Evolutionary conservation across 2,329 filamentous ascomycete genomes (phyloP).

Genomic region (Clonostachys byssicola): DNA sequence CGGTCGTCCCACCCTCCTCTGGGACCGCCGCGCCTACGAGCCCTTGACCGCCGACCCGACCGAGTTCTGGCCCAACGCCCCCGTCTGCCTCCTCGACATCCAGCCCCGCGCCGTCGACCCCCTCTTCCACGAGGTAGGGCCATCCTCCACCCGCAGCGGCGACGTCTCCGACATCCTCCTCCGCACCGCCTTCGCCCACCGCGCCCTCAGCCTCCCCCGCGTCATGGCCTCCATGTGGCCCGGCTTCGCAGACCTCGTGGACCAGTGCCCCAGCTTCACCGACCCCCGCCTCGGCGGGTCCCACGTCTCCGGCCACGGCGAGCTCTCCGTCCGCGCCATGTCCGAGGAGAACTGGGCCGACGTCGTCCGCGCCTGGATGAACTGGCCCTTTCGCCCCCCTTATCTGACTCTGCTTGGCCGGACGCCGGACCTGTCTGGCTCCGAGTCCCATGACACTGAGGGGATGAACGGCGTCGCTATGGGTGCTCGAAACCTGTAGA

Average conservation of each 20-base stretch:
- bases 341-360: slow-evolving; percentile 52
- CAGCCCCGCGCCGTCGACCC: slow-evolving; percentile 52
- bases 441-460: too few species aligned
- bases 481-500: too few species aligned
- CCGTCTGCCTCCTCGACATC: slow-evolving; percentile 60
- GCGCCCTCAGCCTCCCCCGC: slow-evolving; percentile 30
- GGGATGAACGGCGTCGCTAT: too few species aligned
- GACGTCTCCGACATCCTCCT: slow-evolving; percentile 48
- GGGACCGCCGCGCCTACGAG: slow-evolving; percentile 69
- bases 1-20: slow-evolving; percentile 47
- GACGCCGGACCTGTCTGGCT: too few species aligned
- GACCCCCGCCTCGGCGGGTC: slow-evolving; percentile 44
- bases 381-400: slow-evolving; percentile 60
- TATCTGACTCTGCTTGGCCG: slow-evolving; percentile 40
- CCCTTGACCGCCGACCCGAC: slow-evolving; percentile 52
- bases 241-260: slow-evolving; percentile 41
- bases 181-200: slow-evolving; percentile 33
- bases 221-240: slow-evolving; percentile 51
- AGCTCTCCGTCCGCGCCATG: slow-evolving; percentile 41
- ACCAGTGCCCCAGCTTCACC: slow-evolving; percentile 37
- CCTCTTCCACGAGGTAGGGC: slow-evolving; percentile 40
- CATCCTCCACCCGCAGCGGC: slow-evolving; percentile 30
- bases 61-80: slow-evolving; percentile 65
- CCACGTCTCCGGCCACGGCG: slow-evolving; percentile 26
- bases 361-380: slow-evolving; percentile 54